Evolutionary conservation across 2,329 filamentous ascomycete species (phyloP), one percentile per base, ranked within the genome.

Genomic region (Hypoxylon sp.): DNA sequence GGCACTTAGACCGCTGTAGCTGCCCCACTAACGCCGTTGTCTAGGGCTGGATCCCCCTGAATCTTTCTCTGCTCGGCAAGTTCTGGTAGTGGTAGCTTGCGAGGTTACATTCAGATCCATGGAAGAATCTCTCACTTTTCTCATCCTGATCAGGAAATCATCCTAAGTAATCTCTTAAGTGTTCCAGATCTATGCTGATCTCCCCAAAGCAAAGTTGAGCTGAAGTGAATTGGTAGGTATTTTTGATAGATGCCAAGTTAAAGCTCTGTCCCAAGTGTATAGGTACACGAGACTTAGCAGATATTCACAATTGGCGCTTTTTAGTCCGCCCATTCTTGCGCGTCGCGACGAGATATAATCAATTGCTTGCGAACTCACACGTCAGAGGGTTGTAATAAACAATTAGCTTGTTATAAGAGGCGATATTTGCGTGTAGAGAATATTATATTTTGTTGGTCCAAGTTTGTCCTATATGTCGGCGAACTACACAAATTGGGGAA

Each of bases 41-140:
- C 34, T 64, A 64, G 51, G 51, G 60, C 50, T 58, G 38, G 25
- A n/a, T n/a, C 36, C 5, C n/a, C 21, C 14, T 13, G 6, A 49
- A 21, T 21, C 28, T 34, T 17, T 13, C 5, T 25, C 25, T 28
- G 14, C 19, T 36, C 10, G 38, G 17, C 17, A 21, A 19, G 28
- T 4, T 48, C 28, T 48, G 21, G 45, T 50, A 48, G 28, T 48
- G 21, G 45, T 50, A 48, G 28, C 49, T 49, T n/a, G 49, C 21
- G 43, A 45, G 59, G 66, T 69, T 69, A 51, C 66, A 69, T 69
- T 56, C 23, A 60, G 38, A 63, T 58, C 43, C 59, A 60, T n/a
- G n/a, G n/a, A 9, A 55, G 55, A 51, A 63, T 52, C 23, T 53
- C 19, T 43, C 56, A 66, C 62, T 60, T 66, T 55, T 25, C n/a